phyloP scores from a whole-genome alignment of 2,329 filamentous ascomycete genomes.

The Knufia fluminis region DNA sequence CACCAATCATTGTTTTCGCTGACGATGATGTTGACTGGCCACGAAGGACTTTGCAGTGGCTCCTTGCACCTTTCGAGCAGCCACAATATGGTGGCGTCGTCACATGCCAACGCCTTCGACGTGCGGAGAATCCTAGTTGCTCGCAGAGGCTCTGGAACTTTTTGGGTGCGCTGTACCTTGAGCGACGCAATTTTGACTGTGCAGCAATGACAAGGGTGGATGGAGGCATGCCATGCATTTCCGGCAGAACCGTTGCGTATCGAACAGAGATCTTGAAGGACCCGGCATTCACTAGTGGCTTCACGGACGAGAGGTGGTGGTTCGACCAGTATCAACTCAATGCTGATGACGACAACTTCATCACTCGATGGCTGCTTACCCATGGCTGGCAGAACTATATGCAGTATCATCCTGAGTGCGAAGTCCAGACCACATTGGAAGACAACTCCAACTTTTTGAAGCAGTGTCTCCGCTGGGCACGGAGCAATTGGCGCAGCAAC shows the following conservation, averaged over 20 bases:
- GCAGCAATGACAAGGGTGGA: conserved; percentile 92
- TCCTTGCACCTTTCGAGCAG: conserved; percentile 86
- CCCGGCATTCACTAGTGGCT: conserved; percentile 74
- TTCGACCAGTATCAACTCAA: conserved; percentile 74
- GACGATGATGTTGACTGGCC: conserved; percentile 97
- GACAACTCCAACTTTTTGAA: conserved; percentile 81
- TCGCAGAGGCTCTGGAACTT: conserved; percentile 69
- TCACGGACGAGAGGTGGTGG: conserved; percentile 84
- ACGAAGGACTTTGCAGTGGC: conserved; percentile 74
- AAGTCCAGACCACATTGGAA: conserved; percentile 87
- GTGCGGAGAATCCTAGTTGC: conserved; percentile 52
- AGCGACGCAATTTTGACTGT: conserved; percentile 92
- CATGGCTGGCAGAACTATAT: conserved; percentile 91
- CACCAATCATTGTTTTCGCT: conserved; percentile 79
- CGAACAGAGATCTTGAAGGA: conserved; percentile 79
- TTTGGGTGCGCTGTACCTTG: conserved; percentile 82
- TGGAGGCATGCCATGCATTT: conserved; percentile 93
- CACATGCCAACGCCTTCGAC: conserved; percentile 77
- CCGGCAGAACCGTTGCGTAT: conserved; percentile 86
- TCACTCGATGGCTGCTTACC: conserved; percentile 88
- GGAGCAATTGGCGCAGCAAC: conserved; percentile 97
- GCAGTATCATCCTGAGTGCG: conserved; percentile 84
- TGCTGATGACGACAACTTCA: conserved; percentile 96
- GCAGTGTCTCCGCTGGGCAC: conserved; percentile 88
- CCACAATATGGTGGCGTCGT: conserved; percentile 75